Base-by-base conservation (phyloP, 1,284 basidiomycete genomes). In the Pascua sp. region DNA sequence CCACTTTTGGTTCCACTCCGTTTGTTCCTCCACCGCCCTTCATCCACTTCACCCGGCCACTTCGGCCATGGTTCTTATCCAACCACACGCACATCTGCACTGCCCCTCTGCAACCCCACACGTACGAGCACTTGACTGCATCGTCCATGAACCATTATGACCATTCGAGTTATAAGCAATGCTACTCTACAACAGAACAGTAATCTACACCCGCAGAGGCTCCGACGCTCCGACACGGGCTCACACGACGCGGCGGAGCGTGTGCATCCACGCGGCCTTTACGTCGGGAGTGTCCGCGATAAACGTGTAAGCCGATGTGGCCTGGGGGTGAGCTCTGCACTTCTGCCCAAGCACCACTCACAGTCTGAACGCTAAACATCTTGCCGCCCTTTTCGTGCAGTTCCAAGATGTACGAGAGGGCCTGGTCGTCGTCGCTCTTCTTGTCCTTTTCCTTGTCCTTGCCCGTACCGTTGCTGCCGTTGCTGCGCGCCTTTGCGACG, bases 311-410 rank as follows among this genome's bases (percentile, higher is more conserved):
- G 60, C 64, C 48, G 64, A 63, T 10, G 56, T 59, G 11, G 59
- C 51, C 62, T 66, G 53, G 2, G n/a, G 11, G 38, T 49, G 37
- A 53, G 42, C 55, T 45, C 8, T 15, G 39, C 32, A 11, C 15
- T 18, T 12, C 4, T 15, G 9, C 16, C 13, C 38, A 16, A 10
- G n/a, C 4, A 5, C 15, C 24, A 67, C 72, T 68, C 56, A 73
- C 74, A 41, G 75, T 74, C 47, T 72, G 69, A 8, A 77, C 67
- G 12, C 66, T 53, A 53, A 77, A 77, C 13, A 67, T 67, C 49
- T 67, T 69, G 12, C 59, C 59, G 9, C 72, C 70, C 58, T 73
- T 74, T 51, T 73, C 70, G 32, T 65, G 58, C 7, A 73, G 63
- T 11, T 73, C 70, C 18, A 67, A 55, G 15, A 76, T 67, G 42